A percentile compares a stretch with the other conserved stretches of the same genome.
Conservation (phyloP, 352 stramenopile species). For the Pythium vanterpoolii region DNA sequence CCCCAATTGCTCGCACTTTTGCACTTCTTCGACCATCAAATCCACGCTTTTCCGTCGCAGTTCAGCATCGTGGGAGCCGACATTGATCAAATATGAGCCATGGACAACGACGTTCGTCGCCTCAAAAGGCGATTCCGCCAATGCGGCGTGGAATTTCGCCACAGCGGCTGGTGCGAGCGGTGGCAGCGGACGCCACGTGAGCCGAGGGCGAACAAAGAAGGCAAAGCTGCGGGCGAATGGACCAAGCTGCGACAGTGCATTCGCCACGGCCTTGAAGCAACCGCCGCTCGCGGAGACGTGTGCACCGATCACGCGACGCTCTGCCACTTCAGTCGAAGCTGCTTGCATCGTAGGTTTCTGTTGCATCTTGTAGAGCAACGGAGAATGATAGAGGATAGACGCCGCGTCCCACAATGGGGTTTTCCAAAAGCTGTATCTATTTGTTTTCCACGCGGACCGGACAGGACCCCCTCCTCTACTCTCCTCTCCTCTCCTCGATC, state of each 20-base stretch:
- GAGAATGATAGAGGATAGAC: neutral
- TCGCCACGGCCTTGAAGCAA: conserved; percentile 28
- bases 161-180: conserved; percentile 12
- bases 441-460: too few species aligned
- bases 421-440: conserved; percentile 8
- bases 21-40: conserved; percentile 41
- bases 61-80: conserved; percentile 31
- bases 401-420: neutral
- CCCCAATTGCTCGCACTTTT: conserved; percentile 33
- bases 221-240: conserved; percentile 26
- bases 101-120: conserved; percentile 32
- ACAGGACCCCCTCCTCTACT: neutral
- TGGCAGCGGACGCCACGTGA: conserved; percentile 27
- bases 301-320: conserved; percentile 21
- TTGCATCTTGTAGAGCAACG: neutral
- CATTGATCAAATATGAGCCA: conserved; percentile 44
- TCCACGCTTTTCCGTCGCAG: conserved; percentile 33
- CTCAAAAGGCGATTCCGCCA: conserved; percentile 18
- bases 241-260: conserved; percentile 28
- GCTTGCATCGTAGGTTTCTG: neutral
- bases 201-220: conserved; percentile 39
- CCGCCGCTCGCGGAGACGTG: conserved; percentile 39
- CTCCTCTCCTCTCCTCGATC: neutral
- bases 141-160: conserved; percentile 18
- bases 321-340: neutral